phyloP scores from a whole-genome alignment of 495 filamentous ascomycete genomes.

The Hypoxylon trugodes region DNA sequence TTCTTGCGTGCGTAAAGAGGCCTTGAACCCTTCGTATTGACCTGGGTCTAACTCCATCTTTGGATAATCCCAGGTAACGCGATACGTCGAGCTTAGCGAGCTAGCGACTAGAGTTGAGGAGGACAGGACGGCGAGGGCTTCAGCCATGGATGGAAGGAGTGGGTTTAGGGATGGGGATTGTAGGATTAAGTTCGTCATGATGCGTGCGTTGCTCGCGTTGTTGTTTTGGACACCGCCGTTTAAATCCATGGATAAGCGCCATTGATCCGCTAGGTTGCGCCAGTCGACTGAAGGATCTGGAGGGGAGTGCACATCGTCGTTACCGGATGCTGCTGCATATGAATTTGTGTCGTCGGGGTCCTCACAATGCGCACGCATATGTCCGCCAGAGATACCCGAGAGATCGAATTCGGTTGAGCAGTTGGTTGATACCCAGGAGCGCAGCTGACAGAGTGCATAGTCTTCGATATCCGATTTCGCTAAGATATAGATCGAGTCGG shows the following conservation, averaged over 20 bases:
- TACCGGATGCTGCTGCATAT: slow-evolving; percentile 55
- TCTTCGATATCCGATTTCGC: slow-evolving; percentile 56
- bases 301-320: slow-evolving; percentile 42
- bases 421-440: slow-evolving; percentile 62
- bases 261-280: slow-evolving; percentile 65
- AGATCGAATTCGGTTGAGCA: slow-evolving; percentile 71
- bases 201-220: slow-evolving; percentile 68
- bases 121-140: slow-evolving; percentile 72
- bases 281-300: slow-evolving; percentile 57
- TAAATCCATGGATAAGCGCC: slow-evolving; percentile 65
- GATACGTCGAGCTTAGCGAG: slow-evolving; percentile 61
- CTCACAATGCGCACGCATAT: slow-evolving; percentile 66
- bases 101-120: slow-evolving; percentile 69
- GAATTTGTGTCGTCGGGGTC: slow-evolving; percentile 56
- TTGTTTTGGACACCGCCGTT: slow-evolving; percentile 65
- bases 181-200: slow-evolving; percentile 65
- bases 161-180: slow-evolving; percentile 36
- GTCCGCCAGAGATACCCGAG: slow-evolving; percentile 62
- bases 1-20: slow-evolving; percentile 62
- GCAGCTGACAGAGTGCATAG: slow-evolving; percentile 71
- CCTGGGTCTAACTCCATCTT: slow-evolving; percentile 40
- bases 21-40: slow-evolving; percentile 63
- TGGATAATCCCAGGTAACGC: slow-evolving; percentile 62
- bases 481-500: slow-evolving; percentile 69
- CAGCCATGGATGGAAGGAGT: slow-evolving; percentile 66